Evolutionary conservation across 805 yeast species (phyloP).

Genomic region (Metschnikowia colocasiae): DNA sequence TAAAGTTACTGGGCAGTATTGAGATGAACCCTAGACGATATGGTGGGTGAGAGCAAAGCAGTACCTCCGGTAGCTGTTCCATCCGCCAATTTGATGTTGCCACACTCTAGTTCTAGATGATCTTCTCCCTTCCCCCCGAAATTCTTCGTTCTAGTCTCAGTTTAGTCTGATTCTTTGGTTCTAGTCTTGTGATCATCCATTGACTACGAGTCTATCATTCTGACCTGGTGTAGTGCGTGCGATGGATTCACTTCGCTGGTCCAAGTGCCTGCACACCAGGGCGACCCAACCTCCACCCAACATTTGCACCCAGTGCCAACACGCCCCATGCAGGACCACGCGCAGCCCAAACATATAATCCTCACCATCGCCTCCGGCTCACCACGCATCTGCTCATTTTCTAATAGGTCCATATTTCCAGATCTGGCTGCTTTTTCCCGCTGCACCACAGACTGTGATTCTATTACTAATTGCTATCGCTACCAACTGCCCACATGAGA

Average conservation of each 20-base stretch:
- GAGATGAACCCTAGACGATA: too few species aligned
- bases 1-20: too few species aligned
- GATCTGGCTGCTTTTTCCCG: not conserved
- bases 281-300: slow-evolving; percentile 11
- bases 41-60: too few species aligned
- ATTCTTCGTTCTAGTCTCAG: too few species aligned
- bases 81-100: too few species aligned
- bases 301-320: slow-evolving; percentile 16
- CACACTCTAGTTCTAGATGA: too few species aligned
- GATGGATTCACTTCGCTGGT: not conserved
- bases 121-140: too few species aligned
- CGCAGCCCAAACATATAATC: not conserved
- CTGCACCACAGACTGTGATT: not conserved
- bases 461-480: not conserved
- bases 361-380: not conserved
- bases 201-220: too few species aligned
- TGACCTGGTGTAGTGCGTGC: too few species aligned
- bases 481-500: slow-evolving; percentile 46
- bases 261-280: not conserved
- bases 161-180: too few species aligned
- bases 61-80: too few species aligned
- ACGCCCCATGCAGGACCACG: slow-evolving; percentile 3
- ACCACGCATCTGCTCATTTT: not conserved
- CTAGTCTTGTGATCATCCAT: too few species aligned
- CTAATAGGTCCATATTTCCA: not conserved